Conservation (phyloP, 1,284 basidiomycete species). For the Pascua sp. region DNA sequence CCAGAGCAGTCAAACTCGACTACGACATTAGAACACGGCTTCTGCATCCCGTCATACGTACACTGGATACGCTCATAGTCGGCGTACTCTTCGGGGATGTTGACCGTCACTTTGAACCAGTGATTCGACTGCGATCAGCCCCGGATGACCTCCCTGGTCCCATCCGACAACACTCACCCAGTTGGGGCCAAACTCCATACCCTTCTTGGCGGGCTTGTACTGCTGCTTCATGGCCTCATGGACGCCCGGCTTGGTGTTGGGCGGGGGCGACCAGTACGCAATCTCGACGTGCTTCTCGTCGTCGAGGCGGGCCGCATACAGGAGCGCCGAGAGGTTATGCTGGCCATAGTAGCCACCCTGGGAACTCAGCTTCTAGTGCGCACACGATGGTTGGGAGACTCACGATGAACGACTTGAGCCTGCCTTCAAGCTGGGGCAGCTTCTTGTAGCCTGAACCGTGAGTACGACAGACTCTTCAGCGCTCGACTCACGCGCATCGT, state of each 20-base stretch:
- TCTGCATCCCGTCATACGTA: constrained; percentile 38
- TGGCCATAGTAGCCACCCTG: constrained; percentile 64
- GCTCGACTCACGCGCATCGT: too few relatives aligned
- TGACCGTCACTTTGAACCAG: constrained; percentile 84
- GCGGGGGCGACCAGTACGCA: constrained; percentile 70
- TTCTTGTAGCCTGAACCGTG: too few relatives aligned
- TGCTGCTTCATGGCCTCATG: constrained; percentile 61
- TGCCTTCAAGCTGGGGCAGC: too few relatives aligned
- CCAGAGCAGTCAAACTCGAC: constrained; percentile 93
- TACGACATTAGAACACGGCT: constrained; percentile 34
- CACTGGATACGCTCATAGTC: constrained; percentile 85
- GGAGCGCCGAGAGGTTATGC: constrained; percentile 72
- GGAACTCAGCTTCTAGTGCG: too few relatives aligned
- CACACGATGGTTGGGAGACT: too few relatives aligned
- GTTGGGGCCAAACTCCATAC: constrained; percentile 73
- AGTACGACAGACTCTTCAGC: too few relatives aligned
- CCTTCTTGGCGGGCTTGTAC: constrained; percentile 40
- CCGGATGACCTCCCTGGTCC: too few relatives aligned
- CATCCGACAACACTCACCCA: constrained; percentile 57
- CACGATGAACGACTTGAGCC: too few relatives aligned
- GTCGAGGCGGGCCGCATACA: constrained; percentile 69
- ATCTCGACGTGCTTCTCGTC: constrained; percentile 66
- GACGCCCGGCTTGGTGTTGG: constrained; percentile 76
- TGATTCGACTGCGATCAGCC: constrained; percentile 65
- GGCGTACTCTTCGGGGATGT: constrained; percentile 68